Evolutionary conservation across 306 rosid species (phyloP).

Genomic region (Purshia tridentata): DNA sequence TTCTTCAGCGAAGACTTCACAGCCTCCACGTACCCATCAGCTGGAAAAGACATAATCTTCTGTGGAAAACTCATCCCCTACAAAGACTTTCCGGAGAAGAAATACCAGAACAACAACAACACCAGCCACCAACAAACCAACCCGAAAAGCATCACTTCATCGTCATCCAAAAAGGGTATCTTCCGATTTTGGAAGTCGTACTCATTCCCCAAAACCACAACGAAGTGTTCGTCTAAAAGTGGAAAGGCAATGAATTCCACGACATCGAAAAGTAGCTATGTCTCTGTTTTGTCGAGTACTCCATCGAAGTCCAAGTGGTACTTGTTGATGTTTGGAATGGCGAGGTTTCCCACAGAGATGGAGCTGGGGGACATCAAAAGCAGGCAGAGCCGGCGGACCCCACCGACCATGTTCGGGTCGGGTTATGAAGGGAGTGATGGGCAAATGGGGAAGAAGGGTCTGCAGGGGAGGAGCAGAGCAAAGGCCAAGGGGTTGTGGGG

Average conservation of each 20-base stretch:
- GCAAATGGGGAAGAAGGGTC: too few species aligned
- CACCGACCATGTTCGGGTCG: constrained; percentile 33
- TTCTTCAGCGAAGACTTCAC: constrained; percentile 63
- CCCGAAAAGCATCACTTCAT: background rate
- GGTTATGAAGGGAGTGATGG: constrained; percentile 8
- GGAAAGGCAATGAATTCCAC: too few species aligned
- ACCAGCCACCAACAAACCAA: background rate
- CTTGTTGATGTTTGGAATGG: constrained; percentile 62
- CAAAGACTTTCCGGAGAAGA: constrained; percentile 14
- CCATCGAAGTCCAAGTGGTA: constrained; percentile 57
- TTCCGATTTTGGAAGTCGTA: constrained; percentile 19
- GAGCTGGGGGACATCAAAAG: constrained; percentile 54
- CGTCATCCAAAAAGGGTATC: background rate
- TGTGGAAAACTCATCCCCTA: constrained; percentile 79
- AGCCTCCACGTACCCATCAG: constrained; percentile 26
- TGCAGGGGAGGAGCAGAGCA: background rate
- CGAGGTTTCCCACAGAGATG: constrained; percentile 50
- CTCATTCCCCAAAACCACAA: constrained; percentile 6
- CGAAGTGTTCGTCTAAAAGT: too few species aligned
- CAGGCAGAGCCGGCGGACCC: constrained; percentile 48
- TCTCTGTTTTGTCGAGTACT: constrained; percentile 28
- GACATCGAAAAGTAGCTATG: background rate
- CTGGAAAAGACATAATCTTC: constrained; percentile 54
- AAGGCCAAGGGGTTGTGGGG: constrained; percentile 51
- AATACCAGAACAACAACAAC: background rate